Conservation (phyloP, 805 yeast genomes). For the Candida quercuum region DNA sequence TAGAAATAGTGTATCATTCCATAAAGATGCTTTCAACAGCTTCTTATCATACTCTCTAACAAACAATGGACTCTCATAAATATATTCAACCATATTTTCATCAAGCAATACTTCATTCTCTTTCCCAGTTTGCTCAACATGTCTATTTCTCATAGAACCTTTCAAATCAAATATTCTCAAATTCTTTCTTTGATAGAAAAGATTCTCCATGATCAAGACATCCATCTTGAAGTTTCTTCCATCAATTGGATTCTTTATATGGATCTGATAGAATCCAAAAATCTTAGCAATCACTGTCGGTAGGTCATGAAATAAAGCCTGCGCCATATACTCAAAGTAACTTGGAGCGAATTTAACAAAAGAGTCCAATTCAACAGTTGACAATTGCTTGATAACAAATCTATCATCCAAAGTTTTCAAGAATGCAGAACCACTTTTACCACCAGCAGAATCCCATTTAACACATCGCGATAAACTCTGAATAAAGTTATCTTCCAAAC, state of each 20-base stretch:
- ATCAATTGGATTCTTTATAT: conserved; percentile 71
- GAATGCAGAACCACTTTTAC: conserved; percentile 93
- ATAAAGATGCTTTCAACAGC: conserved; percentile 77
- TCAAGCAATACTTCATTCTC: conserved; percentile 92
- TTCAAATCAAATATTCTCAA: conserved; percentile 89
- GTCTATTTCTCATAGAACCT: conserved; percentile 97
- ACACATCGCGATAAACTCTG: conserved; percentile 91
- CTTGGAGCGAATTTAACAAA: conserved; percentile 95
- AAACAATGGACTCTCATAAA: conserved; percentile 92
- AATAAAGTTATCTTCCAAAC: conserved; percentile 65
- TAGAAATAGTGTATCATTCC: conserved; percentile 91
- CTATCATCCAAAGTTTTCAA: conserved; percentile 88
- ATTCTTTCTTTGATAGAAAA: conserved; percentile 79
- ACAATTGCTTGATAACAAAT: conserved; percentile 81
- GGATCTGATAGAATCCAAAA: conserved; percentile 93
- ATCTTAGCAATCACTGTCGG: conserved; percentile 94
- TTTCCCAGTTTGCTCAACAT: conserved; percentile 92
- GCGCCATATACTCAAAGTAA: conserved; percentile 93
- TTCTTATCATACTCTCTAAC: conserved; percentile 90
- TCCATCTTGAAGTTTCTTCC: conserved; percentile 82
- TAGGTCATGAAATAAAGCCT: conserved; percentile 88
- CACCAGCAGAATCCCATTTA: conserved; percentile 95
- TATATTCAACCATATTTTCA: conserved; percentile 97
- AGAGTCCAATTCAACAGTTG: conserved; percentile 85
- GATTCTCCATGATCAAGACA: conserved; percentile 90